Percentiles rank a stretch among this genome's conserved stretches.
phyloP scores from a whole-genome alignment of 805 yeast species.

The Lipomyces yamadae region DNA sequence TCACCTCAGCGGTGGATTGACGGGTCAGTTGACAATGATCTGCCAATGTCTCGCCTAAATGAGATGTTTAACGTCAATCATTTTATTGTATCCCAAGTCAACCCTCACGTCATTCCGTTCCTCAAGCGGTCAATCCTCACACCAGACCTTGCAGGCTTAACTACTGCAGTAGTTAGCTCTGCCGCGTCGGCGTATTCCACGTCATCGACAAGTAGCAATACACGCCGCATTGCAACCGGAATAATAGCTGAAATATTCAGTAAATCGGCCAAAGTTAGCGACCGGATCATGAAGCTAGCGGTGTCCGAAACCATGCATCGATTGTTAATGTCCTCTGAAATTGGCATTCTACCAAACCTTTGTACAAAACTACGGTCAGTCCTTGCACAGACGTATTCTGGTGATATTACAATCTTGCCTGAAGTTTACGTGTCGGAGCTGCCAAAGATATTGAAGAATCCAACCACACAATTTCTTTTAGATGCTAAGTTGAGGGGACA shows the following conservation, averaged over 20 bases:
- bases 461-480: constrained; percentile 73
- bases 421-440: constrained; percentile 64
- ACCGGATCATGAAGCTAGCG: constrained; percentile 44
- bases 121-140: constrained; percentile 45
- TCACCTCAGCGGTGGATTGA: constrained; percentile 83
- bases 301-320: constrained; percentile 78
- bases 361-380: constrained; percentile 76
- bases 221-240: constrained; percentile 16
- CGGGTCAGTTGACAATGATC: constrained; percentile 93
- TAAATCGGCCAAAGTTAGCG: constrained; percentile 21
- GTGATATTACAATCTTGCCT: constrained; percentile 92
- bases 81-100: constrained; percentile 96
- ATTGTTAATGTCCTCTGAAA: constrained; percentile 70
- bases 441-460: constrained; percentile 71
- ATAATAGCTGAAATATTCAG: constrained; percentile 11
- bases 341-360: constrained; percentile 74
- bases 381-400: constrained; percentile 84
- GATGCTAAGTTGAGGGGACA: constrained; percentile 82
- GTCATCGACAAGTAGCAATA: neutral
- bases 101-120: constrained; percentile 93
- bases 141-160: constrained; percentile 13
- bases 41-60: constrained; percentile 85
- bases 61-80: constrained; percentile 98
- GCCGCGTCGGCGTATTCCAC: constrained; percentile 3
- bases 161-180: neutral